Base-by-base conservation (phyloP, 345 rosid genomes). In the Lenwebbia sp. region DNA sequence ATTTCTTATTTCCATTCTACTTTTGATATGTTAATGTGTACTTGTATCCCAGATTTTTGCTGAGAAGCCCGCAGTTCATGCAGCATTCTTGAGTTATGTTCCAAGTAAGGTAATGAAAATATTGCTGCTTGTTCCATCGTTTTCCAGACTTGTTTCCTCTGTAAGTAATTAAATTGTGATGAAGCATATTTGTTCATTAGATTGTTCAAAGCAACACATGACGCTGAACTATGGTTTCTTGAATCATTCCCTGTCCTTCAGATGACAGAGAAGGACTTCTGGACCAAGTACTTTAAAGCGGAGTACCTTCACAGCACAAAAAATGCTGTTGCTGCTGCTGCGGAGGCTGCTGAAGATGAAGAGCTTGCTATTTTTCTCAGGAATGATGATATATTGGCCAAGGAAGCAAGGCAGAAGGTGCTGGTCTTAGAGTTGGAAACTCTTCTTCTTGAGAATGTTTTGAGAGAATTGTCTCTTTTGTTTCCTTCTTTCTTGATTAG, bases 321-420 rank as follows among this genome's bases (percentile, higher is more conserved):
- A 91, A 95, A 93, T 89, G 90, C 92, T 88, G 87, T 89, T 86
- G 95, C 98, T 87, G 96, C 94, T 30, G 96, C 94, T 86, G 99
- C 99, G 37, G 99, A 96, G 88, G 99, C 99, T 86, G 99, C 99
- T 83, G 99, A 97, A 92, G 99, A 97, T 85, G 98, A 96, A 91
- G 98, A 94, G 85, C 98, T 97, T 88, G 98, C 98, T 56, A 90
- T 96, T 87, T 96, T 97, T 84, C 91, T 97, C 83, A 97, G 91
- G 92, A 95, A 93, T 87, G 99, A 97, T 91, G 95, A 94, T 85
- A 94, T 96, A 85, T 92, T 97, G 93, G 96, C 96, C 51, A 89
- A 60, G 85, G 99, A 97, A 92, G 90, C 93, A 88, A 94, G 93
- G 44, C 91, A 85, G 83, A 96, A 97, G 99, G 99, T 96, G 86